Percentiles rank a stretch among this genome's conserved stretches.
phyloP scores from a whole-genome alignment of 148 eudicot species.

The Cornus controversa region DNA sequence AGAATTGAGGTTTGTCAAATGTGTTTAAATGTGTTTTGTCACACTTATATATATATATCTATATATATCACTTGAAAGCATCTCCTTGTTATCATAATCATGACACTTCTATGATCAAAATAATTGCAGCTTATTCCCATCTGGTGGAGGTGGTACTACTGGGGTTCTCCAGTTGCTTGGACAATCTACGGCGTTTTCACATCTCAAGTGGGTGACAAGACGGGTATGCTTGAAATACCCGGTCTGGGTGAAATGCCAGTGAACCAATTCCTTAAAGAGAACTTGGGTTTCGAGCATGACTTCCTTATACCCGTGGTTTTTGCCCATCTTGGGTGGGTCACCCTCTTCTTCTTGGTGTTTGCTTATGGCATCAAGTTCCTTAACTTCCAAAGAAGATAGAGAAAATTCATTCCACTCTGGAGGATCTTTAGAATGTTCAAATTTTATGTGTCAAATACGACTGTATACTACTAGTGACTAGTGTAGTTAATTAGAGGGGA shows the following conservation, averaged over 20 bases:
- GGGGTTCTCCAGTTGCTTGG: constrained; percentile 48
- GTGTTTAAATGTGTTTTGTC: no score
- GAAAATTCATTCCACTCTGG: neutral
- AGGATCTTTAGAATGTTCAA: neutral
- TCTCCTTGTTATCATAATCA: neutral
- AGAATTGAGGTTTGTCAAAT: no score
- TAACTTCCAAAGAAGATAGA: constrained; percentile 34
- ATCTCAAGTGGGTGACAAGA: constrained; percentile 34
- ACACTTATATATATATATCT: no score
- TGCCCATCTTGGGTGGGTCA: constrained; percentile 38
- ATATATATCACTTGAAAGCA: no score
- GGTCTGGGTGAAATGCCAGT: constrained; percentile 1
- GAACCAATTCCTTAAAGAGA: constrained; percentile 15
- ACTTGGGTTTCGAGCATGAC: constrained; percentile 27
- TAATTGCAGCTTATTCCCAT: constrained; percentile 34
- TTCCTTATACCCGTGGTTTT: constrained; percentile 25
- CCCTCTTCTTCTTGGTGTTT: constrained; percentile 31
- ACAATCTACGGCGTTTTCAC: constrained; percentile 37
- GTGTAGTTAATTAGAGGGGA: constrained; percentile 7
- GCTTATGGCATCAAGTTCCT: constrained; percentile 41
- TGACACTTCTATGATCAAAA: neutral
- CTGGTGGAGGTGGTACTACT: constrained; percentile 53
- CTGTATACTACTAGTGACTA: neutral
- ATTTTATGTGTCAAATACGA: neutral
- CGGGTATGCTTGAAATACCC: constrained; percentile 1